Conservation (phyloP, 2,329 filamentous ascomycete species). For the Aspergillus pseudoglaucus region DNA sequence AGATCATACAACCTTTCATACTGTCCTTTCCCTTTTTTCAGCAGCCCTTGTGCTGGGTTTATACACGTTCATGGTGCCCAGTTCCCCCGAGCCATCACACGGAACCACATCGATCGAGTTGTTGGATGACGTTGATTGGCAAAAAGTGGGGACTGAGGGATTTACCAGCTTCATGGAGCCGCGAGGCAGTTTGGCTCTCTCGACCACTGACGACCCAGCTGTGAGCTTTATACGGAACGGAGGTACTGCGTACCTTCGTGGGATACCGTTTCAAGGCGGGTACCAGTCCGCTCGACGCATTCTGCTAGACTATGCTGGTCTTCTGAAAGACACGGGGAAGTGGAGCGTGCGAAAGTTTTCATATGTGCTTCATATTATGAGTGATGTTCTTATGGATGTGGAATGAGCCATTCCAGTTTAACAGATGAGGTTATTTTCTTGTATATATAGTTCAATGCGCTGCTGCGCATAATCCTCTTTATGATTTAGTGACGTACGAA, state of each 20-base stretch:
- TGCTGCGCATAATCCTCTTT: too few relatives aligned
- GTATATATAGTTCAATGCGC: too few relatives aligned
- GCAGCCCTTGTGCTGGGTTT: conserved; percentile 47
- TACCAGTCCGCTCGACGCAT: conserved; percentile 48
- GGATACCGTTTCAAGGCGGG: conserved; percentile 43
- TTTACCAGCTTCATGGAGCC: conserved; percentile 37
- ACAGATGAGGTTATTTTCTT: neutral
- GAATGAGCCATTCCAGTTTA: conserved; percentile 15
- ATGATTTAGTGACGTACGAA: too few relatives aligned
- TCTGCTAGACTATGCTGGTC: conserved; percentile 46
- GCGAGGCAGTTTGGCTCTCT: conserved; percentile 19
- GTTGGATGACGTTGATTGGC: conserved; percentile 47
- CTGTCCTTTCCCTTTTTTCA: conserved; percentile 45
- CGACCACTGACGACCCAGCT: conserved; percentile 25
- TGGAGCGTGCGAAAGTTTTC: conserved; percentile 47
- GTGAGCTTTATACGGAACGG: conserved; percentile 44
- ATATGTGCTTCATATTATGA: conserved; percentile 51
- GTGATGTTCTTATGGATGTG: conserved; percentile 39
- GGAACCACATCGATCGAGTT: conserved; percentile 35
- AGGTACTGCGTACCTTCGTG: conserved; percentile 43
- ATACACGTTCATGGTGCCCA: conserved; percentile 45
- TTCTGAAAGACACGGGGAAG: conserved; percentile 48
- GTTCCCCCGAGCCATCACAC: conserved; percentile 13
- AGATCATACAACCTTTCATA: conserved; percentile 48
- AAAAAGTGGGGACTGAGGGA: conserved; percentile 40